phyloP scores from a whole-genome alignment of 1,139 yeast species.

The Magnusiomyces ingens region DNA sequence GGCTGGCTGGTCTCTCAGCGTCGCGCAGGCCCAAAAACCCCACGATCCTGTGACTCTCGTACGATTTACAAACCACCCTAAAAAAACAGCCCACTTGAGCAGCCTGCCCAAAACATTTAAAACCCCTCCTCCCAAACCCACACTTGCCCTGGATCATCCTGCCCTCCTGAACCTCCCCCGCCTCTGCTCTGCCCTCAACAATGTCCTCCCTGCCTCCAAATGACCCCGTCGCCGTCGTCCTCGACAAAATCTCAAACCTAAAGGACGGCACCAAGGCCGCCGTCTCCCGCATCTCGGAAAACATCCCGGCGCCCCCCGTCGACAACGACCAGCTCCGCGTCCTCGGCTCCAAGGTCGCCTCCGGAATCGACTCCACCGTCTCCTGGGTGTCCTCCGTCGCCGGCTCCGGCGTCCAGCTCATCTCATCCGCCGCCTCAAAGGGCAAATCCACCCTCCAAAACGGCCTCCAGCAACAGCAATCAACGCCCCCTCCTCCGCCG shows the following conservation, averaged over 20 bases:
- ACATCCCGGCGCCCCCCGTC: conserved; percentile 17
- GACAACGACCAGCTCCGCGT: conserved; percentile 13
- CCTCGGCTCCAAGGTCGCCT: conserved; percentile 7
- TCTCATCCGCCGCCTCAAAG: conserved; percentile 1
- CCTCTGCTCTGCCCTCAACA: not conserved
- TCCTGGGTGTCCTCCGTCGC: not conserved
- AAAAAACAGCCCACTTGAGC: no score
- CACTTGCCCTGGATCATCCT: no score
- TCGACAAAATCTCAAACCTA: conserved; percentile 20
- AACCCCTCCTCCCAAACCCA: no score
- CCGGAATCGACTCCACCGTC: not conserved
- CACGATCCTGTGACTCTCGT: no score
- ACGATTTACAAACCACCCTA: no score
- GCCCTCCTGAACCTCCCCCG: not conserved
- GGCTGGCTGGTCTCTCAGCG: no score
- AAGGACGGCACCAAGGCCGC: conserved; percentile 24
- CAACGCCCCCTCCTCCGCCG: no score
- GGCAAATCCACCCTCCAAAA: not conserved
- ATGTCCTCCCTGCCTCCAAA: not conserved
- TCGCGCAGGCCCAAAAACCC: no score
- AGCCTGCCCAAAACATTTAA: no score
- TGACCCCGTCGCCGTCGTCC: conserved; percentile 18
- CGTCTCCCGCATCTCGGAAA: conserved; percentile 21
- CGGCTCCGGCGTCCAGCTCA: not conserved
- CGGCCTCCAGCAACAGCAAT: no score